These are phyloP conservation scores for Suaeda aralocaspica DNA, from an alignment of 148 eudicot species.

Conservation along the genomic window DNA sequence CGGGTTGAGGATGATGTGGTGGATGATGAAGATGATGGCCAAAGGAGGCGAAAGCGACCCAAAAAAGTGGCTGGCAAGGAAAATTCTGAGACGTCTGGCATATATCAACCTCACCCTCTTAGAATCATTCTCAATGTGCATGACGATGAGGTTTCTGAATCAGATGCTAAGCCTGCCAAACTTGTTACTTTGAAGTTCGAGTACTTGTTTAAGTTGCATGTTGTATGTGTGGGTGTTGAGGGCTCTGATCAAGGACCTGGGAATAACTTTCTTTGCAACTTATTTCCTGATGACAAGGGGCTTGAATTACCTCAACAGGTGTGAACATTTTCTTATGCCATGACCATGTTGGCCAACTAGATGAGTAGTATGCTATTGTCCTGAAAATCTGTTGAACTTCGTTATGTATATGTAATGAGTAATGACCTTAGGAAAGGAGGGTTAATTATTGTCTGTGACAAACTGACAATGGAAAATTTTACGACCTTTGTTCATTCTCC, in stretches of 20 bases:
- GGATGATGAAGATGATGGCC: constrained; percentile 96
- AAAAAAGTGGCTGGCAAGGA: constrained; percentile 70
- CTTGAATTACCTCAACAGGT: constrained; percentile 94
- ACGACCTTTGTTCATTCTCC: background rate
- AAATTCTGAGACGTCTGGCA: constrained; percentile 55
- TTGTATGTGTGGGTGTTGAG: constrained; percentile 86
- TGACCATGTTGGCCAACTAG: background rate
- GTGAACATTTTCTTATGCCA: constrained; percentile 1
- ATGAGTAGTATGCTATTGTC: constrained; percentile 15
- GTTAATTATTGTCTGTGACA: no score
- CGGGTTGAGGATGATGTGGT: constrained; percentile 75
- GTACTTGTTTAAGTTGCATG: constrained; percentile 72
- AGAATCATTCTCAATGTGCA: constrained; percentile 59
- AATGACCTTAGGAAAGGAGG: no score
- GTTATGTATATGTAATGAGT: no score
- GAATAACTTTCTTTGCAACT: constrained; percentile 72
- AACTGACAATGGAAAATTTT: no score
- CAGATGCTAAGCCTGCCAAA: constrained; percentile 45
- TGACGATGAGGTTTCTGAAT: constrained; percentile 48
- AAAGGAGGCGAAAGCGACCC: constrained; percentile 85
- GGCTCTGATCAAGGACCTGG: constrained; percentile 65
- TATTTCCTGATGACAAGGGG: constrained; percentile 88
- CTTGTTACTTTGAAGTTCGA: constrained; percentile 82
- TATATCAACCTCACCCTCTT: constrained; percentile 83
- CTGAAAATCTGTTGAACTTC: background rate